Base-by-base conservation (phyloP, 106 monocot genomes). In the Apostasia ramifera region DNA sequence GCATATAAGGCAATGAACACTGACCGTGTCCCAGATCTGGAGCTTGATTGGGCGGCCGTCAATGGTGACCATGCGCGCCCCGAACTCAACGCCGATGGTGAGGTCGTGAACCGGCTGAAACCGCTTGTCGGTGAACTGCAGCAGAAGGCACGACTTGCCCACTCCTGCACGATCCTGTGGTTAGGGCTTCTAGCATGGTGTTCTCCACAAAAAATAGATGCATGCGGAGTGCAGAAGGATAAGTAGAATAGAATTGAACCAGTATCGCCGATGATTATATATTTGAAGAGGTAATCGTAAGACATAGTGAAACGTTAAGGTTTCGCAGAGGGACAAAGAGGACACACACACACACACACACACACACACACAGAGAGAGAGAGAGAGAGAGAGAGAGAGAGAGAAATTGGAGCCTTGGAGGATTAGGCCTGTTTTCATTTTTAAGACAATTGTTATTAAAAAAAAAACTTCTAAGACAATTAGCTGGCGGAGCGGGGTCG, bases 221-320 rank as follows among this genome's bases (percentile, higher is more conserved):
- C 52, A 52, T 52, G 10, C 52, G 10, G 52, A 52, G 10, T 52
- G 4, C 14, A 67, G 15, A 52, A 67, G 40, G 52, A 38, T 52
- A 48, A 15, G 2, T 1, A 37, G 50, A 66, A 66, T 0, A 48
- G 40, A 2, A 61, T 15, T 40, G 61, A 47, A 87, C 91, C 86
- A 67, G 91, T 87, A 54, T 91, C 87, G 4, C 87, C 91, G 72
- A 91, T 91, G 79, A 91, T 87, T 84, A 91, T 91, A 75, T 91
- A 91, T 74, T 91, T 91, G 84, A 91, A 91, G 55, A 84, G 72
- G 62, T 84, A 91, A 51, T 84, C 87, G 77, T 84, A 87, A 39
- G 87, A 84, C 91, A 87, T 83, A 4, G 50, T 8, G 50, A 50
- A 50, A 50, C 26, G 26, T 26, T 26, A 26, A 26, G 26, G 26